These are phyloP conservation scores for Pholiota conissans DNA, from an alignment of 768 basidiomycete species.

Conservation along the genomic window DNA sequence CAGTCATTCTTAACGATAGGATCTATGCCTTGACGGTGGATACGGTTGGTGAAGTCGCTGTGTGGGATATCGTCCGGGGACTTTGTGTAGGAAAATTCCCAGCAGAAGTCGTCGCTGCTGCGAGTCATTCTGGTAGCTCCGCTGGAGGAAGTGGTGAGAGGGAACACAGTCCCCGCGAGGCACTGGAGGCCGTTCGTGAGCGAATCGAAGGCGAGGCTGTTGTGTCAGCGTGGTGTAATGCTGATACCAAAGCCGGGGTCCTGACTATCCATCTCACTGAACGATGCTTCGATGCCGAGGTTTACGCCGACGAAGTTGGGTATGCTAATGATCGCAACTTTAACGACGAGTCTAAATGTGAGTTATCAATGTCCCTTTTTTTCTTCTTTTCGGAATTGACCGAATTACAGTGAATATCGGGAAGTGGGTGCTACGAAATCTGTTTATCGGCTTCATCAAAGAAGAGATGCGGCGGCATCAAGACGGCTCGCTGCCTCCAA, in stretches of 20 bases:
- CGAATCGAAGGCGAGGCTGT: slow-evolving; percentile 95
- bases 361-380: slow-evolving; percentile 32
- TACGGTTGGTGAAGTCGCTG: slow-evolving; percentile 82
- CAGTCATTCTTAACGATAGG: slow-evolving; percentile 81
- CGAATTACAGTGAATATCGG: slow-evolving; percentile 76
- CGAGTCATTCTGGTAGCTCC: slow-evolving; percentile 49
- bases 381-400: slow-evolving; percentile 1
- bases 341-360: slow-evolving; percentile 80
- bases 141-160: slow-evolving; percentile 39
- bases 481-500: slow-evolving; percentile 19
- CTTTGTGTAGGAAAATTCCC: slow-evolving; percentile 71
- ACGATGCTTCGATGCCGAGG: slow-evolving; percentile 90
- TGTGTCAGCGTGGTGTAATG: slow-evolving; percentile 79
- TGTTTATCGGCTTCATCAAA: slow-evolving; percentile 77
- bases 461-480: slow-evolving; percentile 52
- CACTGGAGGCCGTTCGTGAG: slow-evolving; percentile 84
- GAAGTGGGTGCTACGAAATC: slow-evolving; percentile 86
- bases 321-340: slow-evolving; percentile 58
- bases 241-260: slow-evolving; percentile 89
- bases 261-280: slow-evolving; percentile 88
- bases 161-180: slow-evolving; percentile 74
- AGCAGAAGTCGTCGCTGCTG: slow-evolving; percentile 63
- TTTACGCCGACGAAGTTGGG: slow-evolving; percentile 91
- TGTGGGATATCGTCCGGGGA: slow-evolving; percentile 89
- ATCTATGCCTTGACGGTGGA: slow-evolving; percentile 91